Evolutionary conservation across 2,329 filamentous ascomycete genomes (phyloP).

Genomic region (Sporothrix mexicana): DNA sequence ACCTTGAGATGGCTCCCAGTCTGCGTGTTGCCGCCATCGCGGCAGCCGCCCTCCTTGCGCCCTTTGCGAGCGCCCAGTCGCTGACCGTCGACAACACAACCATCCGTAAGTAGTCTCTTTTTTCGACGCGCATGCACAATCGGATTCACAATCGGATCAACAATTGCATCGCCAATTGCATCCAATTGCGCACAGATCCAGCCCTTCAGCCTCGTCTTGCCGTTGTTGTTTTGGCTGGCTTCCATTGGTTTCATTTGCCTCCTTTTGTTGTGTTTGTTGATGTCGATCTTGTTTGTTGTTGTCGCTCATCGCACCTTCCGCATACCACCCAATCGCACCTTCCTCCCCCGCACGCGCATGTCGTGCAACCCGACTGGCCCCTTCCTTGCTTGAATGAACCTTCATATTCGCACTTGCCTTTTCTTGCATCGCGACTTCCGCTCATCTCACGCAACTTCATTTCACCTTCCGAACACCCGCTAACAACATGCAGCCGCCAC

Average conservation of each 20-base stretch:
- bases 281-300: not conserved
- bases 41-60: conserved; percentile 33
- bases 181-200: not conserved
- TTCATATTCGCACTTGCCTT: no score
- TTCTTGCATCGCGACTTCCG: conserved; percentile 4
- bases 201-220: not conserved
- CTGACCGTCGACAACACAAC: conserved; percentile 33
- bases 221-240: not conserved
- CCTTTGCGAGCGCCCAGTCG: conserved; percentile 33
- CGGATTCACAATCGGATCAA: no score
- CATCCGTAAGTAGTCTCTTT: conserved; percentile 30
- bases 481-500: conserved; percentile 33
- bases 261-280: not conserved
- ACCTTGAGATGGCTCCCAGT: conserved; percentile 22
- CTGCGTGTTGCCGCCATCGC: conserved; percentile 24
- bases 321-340: not conserved
- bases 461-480: not conserved
- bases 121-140: not conserved
- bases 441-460: not conserved
- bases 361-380: conserved; percentile 3
- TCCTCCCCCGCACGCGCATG: conserved; percentile 13
- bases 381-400: not conserved
- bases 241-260: no score
- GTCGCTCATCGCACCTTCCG: conserved; percentile 5
- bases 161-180: no score